Base-by-base conservation (phyloP, 2,329 filamentous ascomycete species). In the Nannizziopsis barbatae region DNA sequence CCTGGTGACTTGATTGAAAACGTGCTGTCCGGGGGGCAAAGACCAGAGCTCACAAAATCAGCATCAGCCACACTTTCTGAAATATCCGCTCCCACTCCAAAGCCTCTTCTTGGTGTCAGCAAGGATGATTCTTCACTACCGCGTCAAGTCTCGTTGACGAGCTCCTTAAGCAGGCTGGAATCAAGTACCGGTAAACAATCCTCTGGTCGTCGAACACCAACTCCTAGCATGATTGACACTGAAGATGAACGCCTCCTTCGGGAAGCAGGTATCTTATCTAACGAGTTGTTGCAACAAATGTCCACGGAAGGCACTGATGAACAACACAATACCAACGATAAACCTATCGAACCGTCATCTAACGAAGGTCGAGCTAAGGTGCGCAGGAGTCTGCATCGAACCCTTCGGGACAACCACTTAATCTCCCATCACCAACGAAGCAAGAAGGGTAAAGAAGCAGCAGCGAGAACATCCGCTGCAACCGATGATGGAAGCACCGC, bases 381-480 rank as follows among this genome's bases (percentile, higher is more conserved):
- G 44, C 82, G 90, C 18, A 81, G 88, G 53, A 95, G 88, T 62
- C 71, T 96, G 11, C 90, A 95, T 58, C 84, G 88, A 50, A 95
- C 89, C 10, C 75, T 96, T 50, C 80, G 92, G 54, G 90, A 96
- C 58, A 77, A 83, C 11, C 69, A 84, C 72, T 69, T 84, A 72
- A 58, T 83, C 72, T 51, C 81, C 74, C 66, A 76, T 74, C 58
- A 75, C 58, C 82, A 86, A 57, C 80, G 85, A 30, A 82, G 84
- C 62, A 81, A 81, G 56, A 89, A 83, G 63, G 82, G 83, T 44
- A 86, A 81, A 60, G 87, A 93, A 43, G 83, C 81, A 3, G 69
- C 75, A 2, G 79, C 79, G 2, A 83, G 77, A 36, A 65, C 73
- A 42, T 71, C 72, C 12, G 67, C 22, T 27, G 22, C 73, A 38